Evolutionary conservation across 1,284 basidiomycete genomes (phyloP), one percentile per base, ranked within the genome.

Genomic region (Hypsizygus ulmarius): DNA sequence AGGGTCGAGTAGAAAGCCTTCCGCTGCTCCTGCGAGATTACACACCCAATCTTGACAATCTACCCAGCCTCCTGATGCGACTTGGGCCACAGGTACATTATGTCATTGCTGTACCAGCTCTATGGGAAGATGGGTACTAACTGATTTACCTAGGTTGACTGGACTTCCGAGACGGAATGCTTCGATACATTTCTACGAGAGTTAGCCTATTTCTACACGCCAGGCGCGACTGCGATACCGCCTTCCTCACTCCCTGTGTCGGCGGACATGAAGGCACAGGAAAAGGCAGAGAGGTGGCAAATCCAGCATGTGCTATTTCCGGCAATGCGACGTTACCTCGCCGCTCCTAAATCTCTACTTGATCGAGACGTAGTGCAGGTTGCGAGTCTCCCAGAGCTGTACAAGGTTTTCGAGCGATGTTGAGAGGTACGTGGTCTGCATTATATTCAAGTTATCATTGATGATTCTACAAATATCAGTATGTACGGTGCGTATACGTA

Each of bases 371-470:
- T 96, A 3, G 81, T 90, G 5, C 89, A 94, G 66, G 81, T 94
- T 14, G 93, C 94, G 4, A 88, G 82, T 64, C 66, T 96, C 43
- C 92, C 92, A 2, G 90, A 93, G 55, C 68, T 97, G 53, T 97
- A 95, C 65, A 84, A 87, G 51, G 87, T 96, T 1, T 97, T 96
- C 60, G 93, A 95, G 68, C 70, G 92, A 50, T 95, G 93, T 62
- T 95, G 19, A 25, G 43, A 3, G 25, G 12, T 29, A 16, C 32
- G 47, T 49, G 38, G 37, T 32, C 42, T 35, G n/a, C 34, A 15
- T 14, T 41, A 14, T 27, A 46, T 50, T 58, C 45, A 41, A 30
- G 51, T 40, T 53, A 45, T 50, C 47, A 29, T 42, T 47, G 16
- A 33, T 45, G 43, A 29, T 43, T 54, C 50, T 48, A 55, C 47